phyloP scores from a whole-genome alignment of 257 asterid genomes.

The Jacaranda copaia region DNA sequence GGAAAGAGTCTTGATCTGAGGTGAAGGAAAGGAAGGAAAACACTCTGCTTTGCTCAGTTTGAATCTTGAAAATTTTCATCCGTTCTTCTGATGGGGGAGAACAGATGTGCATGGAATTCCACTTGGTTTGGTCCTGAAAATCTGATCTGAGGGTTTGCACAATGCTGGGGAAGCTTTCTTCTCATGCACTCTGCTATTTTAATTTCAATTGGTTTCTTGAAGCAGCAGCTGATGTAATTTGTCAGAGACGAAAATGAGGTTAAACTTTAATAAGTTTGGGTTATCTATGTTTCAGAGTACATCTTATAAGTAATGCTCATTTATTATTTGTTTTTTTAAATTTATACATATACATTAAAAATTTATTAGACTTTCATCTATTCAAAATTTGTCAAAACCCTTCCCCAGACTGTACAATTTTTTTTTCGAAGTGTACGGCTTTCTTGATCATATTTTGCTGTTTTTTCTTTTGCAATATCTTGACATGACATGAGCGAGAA shows the following conservation, averaged over 20 bases:
- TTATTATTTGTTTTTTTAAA: background rate
- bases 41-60: background rate
- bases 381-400: too few species aligned
- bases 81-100: too few species aligned
- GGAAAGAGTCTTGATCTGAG: slow-evolving; percentile 2
- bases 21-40: background rate
- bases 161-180: slow-evolving; percentile 6
- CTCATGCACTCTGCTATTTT: slow-evolving; percentile 3
- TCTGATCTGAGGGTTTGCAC: background rate
- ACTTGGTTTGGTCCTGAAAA: background rate
- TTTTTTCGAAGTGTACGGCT: too few species aligned
- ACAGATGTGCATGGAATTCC: background rate
- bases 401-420: too few species aligned
- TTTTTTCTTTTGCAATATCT: too few species aligned
- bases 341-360: too few species aligned
- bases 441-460: too few species aligned
- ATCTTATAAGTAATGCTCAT: background rate
- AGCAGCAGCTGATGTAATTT: background rate
- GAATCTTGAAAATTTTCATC: background rate
- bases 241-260: background rate
- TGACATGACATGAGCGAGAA: too few species aligned
- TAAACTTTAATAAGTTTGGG: background rate
- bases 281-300: background rate
- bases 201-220: background rate
- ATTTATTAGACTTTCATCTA: too few species aligned